Evolutionary conservation across 768 basidiomycete genomes (phyloP).

Genomic region (Lentinula boryana): DNA sequence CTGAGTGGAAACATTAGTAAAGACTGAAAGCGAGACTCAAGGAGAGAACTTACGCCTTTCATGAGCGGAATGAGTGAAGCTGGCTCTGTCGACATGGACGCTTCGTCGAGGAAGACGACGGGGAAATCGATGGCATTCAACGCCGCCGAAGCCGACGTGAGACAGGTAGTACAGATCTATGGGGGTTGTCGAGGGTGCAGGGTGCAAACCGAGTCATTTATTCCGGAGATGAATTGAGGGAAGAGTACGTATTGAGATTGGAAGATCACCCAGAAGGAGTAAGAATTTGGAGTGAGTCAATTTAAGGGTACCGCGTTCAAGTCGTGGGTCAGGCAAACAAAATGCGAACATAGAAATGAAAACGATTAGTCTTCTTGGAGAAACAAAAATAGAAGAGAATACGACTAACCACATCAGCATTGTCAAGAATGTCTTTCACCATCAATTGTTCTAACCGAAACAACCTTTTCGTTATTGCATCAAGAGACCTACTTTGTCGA

Average conservation of each 20-base stretch:
- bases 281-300: background rate
- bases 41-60: conserved; percentile 72
- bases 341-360: background rate
- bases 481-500: conserved; percentile 20
- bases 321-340: background rate
- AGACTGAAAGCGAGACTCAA: conserved; percentile 6
- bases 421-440: conserved; percentile 52
- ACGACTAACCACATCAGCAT: conserved; percentile 66
- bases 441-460: conserved; percentile 59
- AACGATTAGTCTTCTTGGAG: background rate
- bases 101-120: conserved; percentile 91
- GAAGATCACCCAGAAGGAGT: background rate
- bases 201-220: background rate
- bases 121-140: conserved; percentile 82
- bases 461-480: conserved; percentile 31
- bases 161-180: conserved; percentile 87
- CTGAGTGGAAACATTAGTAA: conserved; percentile 30
- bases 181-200: background rate
- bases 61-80: conserved; percentile 87
- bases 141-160: conserved; percentile 63
- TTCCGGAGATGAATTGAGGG: conserved; percentile 4
- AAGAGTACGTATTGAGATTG: background rate
- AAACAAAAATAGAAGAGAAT: background rate
- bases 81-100: conserved; percentile 95
- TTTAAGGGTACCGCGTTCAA: background rate